Evolutionary conservation across 345 rosid species (phyloP).

Genomic region (Hibiscus tridactylites): DNA sequence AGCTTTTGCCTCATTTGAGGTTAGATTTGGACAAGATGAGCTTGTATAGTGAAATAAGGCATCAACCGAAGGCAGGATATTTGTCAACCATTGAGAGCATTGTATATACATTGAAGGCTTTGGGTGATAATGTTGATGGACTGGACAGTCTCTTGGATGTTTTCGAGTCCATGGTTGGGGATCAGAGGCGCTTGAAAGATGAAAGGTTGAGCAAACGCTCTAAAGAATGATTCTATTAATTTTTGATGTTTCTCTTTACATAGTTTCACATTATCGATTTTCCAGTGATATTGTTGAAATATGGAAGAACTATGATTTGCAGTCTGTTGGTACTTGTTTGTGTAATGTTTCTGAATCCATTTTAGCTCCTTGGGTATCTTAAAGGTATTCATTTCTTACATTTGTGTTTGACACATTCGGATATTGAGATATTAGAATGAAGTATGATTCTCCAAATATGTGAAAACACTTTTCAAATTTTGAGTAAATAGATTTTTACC

Average conservation of each 20-base stretch:
- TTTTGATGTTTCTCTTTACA: not conserved
- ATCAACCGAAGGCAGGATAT: slow-evolving; percentile 69
- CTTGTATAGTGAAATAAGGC: slow-evolving; percentile 61
- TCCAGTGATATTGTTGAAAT: not conserved
- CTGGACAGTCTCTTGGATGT: slow-evolving; percentile 7
- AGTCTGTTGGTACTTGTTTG: not conserved
- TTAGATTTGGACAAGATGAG: slow-evolving; percentile 52
- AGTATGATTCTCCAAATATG: not conserved
- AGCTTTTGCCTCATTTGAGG: slow-evolving; percentile 60
- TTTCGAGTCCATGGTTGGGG: slow-evolving; percentile 6
- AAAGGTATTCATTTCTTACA: no score
- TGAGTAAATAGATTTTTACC: not conserved
- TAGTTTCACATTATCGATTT: not conserved
- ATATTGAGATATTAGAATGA: not conserved
- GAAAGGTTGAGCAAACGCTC: slow-evolving; percentile 34
- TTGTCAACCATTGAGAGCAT: slow-evolving; percentile 80
- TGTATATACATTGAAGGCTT: slow-evolving; percentile 53
- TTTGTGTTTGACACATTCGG: not conserved
- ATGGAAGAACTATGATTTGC: not conserved
- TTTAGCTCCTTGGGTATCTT: not conserved
- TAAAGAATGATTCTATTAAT: not conserved
- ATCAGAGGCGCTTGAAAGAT: slow-evolving; percentile 39
- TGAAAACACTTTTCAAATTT: not conserved
- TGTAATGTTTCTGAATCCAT: not conserved
- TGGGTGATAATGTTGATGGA: slow-evolving; percentile 36